These are phyloP conservation scores for Saccharomyces jurei DNA, from an alignment of 805 yeast genomes.

Conservation along the genomic window DNA sequence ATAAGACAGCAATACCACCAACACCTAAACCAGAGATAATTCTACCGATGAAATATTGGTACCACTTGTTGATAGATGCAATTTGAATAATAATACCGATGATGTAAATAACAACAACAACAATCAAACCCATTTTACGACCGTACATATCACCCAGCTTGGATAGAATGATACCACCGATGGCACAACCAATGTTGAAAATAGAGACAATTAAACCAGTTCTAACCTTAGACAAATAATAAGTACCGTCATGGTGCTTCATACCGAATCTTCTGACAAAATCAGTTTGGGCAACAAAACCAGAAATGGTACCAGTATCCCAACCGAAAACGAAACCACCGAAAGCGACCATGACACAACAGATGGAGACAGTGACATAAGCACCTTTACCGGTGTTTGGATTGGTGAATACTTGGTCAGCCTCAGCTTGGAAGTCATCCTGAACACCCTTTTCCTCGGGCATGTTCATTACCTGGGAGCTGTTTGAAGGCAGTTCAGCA, in stretches of 20 bases:
- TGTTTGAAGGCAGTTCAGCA: conserved; percentile 9
- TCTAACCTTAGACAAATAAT: conserved; percentile 44
- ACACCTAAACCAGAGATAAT: conserved; percentile 66
- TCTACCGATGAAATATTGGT: conserved; percentile 67
- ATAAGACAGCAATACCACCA: conserved; percentile 68
- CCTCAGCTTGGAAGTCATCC: background rate
- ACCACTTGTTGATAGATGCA: conserved; percentile 50
- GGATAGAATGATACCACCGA: conserved; percentile 58
- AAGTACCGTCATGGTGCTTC: conserved; percentile 19
- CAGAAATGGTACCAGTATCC: conserved; percentile 72
- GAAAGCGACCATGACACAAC: conserved; percentile 46
- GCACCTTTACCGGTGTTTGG: conserved; percentile 5
- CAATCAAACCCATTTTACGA: conserved; percentile 55
- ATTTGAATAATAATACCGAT: conserved; percentile 66
- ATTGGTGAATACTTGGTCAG: background rate
- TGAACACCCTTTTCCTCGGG: conserved; percentile 13
- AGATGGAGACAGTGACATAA: conserved; percentile 37
- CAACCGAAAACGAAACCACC: conserved; percentile 75
- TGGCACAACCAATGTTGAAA: conserved; percentile 69
- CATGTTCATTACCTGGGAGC: conserved; percentile 14
- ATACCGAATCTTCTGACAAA: conserved; percentile 51
- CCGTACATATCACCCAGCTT: conserved; percentile 56
- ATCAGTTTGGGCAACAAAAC: conserved; percentile 52
- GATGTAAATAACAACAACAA: conserved; percentile 53
- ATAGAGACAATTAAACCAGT: conserved; percentile 51